phyloP scores from a whole-genome alignment of 192 early-diverging fungal genomes.

The Coemansia sp. region DNA sequence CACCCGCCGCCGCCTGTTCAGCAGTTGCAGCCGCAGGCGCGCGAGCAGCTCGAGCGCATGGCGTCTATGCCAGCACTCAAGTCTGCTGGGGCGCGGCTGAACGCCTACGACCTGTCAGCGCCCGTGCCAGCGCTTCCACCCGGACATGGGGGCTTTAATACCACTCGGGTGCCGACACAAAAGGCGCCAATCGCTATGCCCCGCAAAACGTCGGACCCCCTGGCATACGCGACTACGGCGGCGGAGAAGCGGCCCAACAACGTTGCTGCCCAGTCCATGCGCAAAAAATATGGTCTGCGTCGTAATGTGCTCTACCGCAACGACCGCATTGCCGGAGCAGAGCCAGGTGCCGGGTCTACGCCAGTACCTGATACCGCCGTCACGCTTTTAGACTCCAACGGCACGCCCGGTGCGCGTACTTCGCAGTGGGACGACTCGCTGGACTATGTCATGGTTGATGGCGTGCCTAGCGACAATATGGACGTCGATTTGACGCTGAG shows the following conservation, averaged over 20 bases:
- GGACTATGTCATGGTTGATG: constrained; percentile 55
- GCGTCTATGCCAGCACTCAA: constrained; percentile 52
- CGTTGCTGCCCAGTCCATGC: background rate
- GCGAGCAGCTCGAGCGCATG: constrained; percentile 58
- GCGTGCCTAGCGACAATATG: constrained; percentile 23
- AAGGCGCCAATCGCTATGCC: constrained; percentile 23
- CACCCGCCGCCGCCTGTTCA: constrained; percentile 13
- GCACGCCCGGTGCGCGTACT: background rate
- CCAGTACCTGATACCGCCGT: constrained; percentile 33
- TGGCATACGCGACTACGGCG: constrained; percentile 36
- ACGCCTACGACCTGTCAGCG: constrained; percentile 37
- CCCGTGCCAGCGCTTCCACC: constrained; percentile 26
- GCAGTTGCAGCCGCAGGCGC: constrained; percentile 8
- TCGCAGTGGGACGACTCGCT: constrained; percentile 10
- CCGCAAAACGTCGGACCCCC: constrained; percentile 52
- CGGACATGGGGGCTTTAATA: constrained; percentile 6
- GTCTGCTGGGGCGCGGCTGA: constrained; percentile 20
- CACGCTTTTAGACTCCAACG: constrained; percentile 19
- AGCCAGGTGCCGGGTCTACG: background rate
- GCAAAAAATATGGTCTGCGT: too few species aligned
- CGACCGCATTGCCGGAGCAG: constrained; percentile 23
- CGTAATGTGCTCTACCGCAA: constrained; percentile 37
- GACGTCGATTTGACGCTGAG: constrained; percentile 45
- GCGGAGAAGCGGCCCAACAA: constrained; percentile 49
- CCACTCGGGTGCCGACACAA: background rate